phyloP scores from a whole-genome alignment of 1,284 basidiomycete genomes.

The Irpex rosettiformis region DNA sequence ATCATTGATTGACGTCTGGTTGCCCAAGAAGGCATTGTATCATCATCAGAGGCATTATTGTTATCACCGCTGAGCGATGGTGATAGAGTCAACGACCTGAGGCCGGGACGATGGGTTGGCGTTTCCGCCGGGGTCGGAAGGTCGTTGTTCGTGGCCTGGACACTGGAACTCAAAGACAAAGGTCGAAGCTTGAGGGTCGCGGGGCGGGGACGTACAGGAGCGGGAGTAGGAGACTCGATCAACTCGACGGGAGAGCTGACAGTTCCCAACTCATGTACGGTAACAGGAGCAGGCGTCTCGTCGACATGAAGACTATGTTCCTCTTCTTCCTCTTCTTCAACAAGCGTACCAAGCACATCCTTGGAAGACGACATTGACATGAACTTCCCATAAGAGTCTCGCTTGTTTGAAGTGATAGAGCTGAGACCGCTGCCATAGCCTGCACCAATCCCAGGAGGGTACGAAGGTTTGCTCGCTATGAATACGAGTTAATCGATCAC shows the following conservation, averaged over 20 bases:
- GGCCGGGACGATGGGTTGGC: conserved; percentile 37
- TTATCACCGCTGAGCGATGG: conserved; percentile 28
- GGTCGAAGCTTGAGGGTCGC: conserved; percentile 64
- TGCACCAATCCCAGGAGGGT: conserved; percentile 42
- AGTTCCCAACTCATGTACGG: conserved; percentile 11
- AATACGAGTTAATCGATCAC: conserved; percentile 6
- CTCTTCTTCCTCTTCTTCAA: conserved; percentile 82
- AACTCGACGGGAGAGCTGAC: conserved; percentile 18
- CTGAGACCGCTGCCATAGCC: conserved; percentile 39
- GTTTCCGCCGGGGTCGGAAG: conserved; percentile 55
- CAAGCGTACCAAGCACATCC: conserved; percentile 69
- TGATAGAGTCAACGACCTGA: conserved; percentile 49
- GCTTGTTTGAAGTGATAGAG: conserved; percentile 49
- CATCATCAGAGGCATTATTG: conserved; percentile 23
- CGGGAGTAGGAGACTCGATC: conserved; percentile 28
- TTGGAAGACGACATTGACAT: conserved; percentile 57
- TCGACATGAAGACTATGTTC: conserved; percentile 40
- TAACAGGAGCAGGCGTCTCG: conserved; percentile 18
- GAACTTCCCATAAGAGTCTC: conserved; percentile 75
- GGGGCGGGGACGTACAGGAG: conserved; percentile 51
- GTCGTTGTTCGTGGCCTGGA: conserved; percentile 33
- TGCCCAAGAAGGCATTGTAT: conserved; percentile 15
- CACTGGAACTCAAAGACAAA: conserved; percentile 59
- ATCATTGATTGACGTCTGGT: conserved; percentile 29
- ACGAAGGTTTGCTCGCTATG: conserved; percentile 50